Evolutionary conservation across 1,284 basidiomycete genomes (phyloP), one percentile per base, ranked within the genome.

Genomic region (Naganishia cerealis): DNA sequence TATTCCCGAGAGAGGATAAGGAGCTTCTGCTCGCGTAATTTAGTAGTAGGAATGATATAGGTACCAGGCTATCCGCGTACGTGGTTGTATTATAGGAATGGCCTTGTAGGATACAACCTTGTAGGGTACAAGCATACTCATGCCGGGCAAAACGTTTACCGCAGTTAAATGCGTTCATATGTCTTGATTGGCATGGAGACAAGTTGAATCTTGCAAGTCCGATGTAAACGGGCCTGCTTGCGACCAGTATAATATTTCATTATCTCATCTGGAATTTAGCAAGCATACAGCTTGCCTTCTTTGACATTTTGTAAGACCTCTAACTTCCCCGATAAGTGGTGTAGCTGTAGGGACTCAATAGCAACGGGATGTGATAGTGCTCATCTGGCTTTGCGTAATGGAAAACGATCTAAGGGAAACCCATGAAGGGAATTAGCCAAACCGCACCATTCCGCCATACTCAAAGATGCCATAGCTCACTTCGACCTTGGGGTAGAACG

Each of bases 281-380:
- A 50, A 9, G 46, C 3, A 24, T 50, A 50, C 46, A 50, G 46
- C 21, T 50, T 50, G 46, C 46, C 9, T 24, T 1, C 16, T 15
- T 15, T 2, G 43, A 46, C 43, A 61, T 15, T 59, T 12, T 10
- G 40, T 4, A 10, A 8, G 50, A 8, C n/a, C 8, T 63, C 73
- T 77, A 92, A 79, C 90, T 92, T 21, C 93, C 93, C 71, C 92
- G 85, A 78, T 95, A 95, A 7, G 94, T 95, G 18, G 93, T 94
- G 79, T 89, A 97, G 1, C 90, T 90, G 81, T 89, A 94, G 7
- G 93, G 93, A 77, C 90, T 94, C 74, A 97, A 88, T 36, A 97
- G 81, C 16, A 97, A 84, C 0, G 94, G 94, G 70, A 97, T 90
- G 74, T 96, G 93, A 76, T 94, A 90, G 75, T 95, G 92, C 74